These are phyloP conservation scores for Tilletia indica DNA, from an alignment of 1,284 basidiomycete genomes.

Conservation along the genomic window DNA sequence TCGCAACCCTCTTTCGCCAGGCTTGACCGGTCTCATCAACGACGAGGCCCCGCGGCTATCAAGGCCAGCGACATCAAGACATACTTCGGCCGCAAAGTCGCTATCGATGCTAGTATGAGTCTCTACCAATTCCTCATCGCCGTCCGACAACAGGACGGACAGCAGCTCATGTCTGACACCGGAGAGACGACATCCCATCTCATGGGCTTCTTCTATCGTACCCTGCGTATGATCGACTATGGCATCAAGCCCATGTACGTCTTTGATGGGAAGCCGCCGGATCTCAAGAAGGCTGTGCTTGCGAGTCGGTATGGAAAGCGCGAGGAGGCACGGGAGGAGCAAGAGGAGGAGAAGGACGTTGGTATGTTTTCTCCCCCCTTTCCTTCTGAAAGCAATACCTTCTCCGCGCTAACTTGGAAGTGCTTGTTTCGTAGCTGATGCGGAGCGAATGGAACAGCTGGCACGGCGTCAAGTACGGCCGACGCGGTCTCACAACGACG, in stretches of 20 bases:
- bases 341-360: constrained; percentile 92
- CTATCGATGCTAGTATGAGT: constrained; percentile 75
- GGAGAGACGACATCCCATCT: constrained; percentile 89
- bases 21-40: constrained; percentile 78
- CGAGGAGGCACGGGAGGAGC: constrained; percentile 88
- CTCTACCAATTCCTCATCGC: constrained; percentile 89
- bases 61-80: constrained; percentile 93
- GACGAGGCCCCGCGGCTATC: constrained; percentile 83
- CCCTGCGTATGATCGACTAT: constrained; percentile 86
- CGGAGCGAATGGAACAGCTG: constrained; percentile 87
- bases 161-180: constrained; percentile 91
- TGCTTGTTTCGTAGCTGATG: constrained; percentile 39
- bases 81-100: constrained; percentile 89
- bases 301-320: constrained; percentile 86
- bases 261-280: constrained; percentile 97
- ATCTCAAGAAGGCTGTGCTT: constrained; percentile 93
- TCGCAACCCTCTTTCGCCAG: constrained; percentile 55
- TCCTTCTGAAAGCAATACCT: neutral
- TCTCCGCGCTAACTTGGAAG: too few relatives aligned
- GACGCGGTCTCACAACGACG: constrained; percentile 92
- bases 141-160: constrained; percentile 90
- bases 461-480: constrained; percentile 89
- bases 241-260: constrained; percentile 98
- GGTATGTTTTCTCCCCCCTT: constrained; percentile 59
- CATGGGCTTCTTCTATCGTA: constrained; percentile 95